Conservation (phyloP, 768 basidiomycete genomes). For the Lactarius deliciosus region DNA sequence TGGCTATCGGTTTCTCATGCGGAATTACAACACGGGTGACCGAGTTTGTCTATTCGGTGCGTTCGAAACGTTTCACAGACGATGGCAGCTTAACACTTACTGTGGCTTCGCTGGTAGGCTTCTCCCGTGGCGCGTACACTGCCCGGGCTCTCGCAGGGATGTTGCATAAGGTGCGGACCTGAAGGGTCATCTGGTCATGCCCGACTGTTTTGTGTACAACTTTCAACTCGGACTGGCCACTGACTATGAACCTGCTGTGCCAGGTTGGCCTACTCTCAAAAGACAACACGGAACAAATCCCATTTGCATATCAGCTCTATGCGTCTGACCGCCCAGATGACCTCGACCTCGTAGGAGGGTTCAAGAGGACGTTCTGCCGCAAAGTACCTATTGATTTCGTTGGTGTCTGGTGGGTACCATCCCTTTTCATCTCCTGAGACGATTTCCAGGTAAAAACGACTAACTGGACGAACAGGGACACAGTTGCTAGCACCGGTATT, state of each 20-base stretch:
- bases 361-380: conserved; percentile 70
- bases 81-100: conserved; percentile 16
- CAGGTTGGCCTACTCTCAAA: conserved; percentile 70
- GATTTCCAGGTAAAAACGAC: background rate
- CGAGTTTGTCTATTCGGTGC: conserved; percentile 71
- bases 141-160: conserved; percentile 76
- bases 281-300: conserved; percentile 66
- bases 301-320: conserved; percentile 76
- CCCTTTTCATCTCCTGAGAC: background rate
- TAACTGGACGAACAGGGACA: conserved; percentile 53
- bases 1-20: conserved; percentile 77
- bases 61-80: conserved; percentile 16
- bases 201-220: background rate
- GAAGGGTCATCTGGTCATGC: background rate
- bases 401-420: conserved; percentile 64
- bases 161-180: conserved; percentile 50
- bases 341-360: conserved; percentile 54
- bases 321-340: conserved; percentile 46
- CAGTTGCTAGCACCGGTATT: conserved; percentile 72
- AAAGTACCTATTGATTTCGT: conserved; percentile 76
- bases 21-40: conserved; percentile 67
- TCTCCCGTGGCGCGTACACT: conserved; percentile 70
- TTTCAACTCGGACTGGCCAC: background rate
- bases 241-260: background rate
- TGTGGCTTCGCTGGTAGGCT: conserved; percentile 48